Conservation (phyloP, 306 rosid species). For the Cicer judaicum region DNA sequence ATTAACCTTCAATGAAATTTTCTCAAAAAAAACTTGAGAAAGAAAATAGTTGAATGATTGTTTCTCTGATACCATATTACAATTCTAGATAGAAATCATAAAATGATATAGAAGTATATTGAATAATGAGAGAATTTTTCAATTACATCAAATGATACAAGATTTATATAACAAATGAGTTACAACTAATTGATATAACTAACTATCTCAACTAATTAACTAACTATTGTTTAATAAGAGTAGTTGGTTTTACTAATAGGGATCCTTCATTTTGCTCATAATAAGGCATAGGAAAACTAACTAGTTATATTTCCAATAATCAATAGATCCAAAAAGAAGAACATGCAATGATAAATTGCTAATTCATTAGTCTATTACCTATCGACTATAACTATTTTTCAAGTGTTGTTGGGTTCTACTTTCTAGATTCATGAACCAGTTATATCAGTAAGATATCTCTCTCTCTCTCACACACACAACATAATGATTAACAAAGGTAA, state of each 20-base stretch:
- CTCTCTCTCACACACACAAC: background rate
- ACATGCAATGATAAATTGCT: background rate
- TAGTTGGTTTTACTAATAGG: conserved; percentile 10
- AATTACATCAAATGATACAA: too few relatives aligned
- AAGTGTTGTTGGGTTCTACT: conserved; percentile 11
- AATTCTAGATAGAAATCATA: too few relatives aligned
- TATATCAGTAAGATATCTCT: background rate
- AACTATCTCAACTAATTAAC: too few relatives aligned
- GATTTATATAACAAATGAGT: too few relatives aligned
- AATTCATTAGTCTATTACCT: background rate
- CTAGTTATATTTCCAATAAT: conserved; percentile 7
- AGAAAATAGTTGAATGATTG: too few relatives aligned
- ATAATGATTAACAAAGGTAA: conserved; percentile 10
- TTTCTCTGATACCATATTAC: too few relatives aligned
- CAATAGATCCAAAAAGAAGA: background rate
- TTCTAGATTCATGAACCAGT: conserved; percentile 5
- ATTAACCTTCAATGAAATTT: too few relatives aligned
- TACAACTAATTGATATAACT: too few relatives aligned
- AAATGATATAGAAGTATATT: too few relatives aligned
- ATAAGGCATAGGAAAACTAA: background rate
- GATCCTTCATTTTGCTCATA: background rate
- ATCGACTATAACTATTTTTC: background rate
- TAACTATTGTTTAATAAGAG: too few relatives aligned
- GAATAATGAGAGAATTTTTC: too few relatives aligned
- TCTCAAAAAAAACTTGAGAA: too few relatives aligned